A percentile compares a stretch with the other conserved stretches of the same genome.
Conservation (phyloP, 805 yeast species). For the Candida endomychidarum region DNA sequence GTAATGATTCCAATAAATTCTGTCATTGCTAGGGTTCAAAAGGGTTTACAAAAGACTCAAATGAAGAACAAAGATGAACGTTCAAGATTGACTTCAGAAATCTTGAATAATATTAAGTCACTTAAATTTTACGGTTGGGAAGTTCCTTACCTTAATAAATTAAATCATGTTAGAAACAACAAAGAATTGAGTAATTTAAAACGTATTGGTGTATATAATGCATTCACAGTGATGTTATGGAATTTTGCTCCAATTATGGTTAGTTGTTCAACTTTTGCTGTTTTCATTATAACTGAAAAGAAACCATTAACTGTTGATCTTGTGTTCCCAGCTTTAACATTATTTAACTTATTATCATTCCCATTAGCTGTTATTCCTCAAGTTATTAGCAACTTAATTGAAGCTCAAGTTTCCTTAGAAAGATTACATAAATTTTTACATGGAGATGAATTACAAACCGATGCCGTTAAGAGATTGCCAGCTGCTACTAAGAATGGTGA, state of each 20-base stretch:
- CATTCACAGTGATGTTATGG: slow-evolving; percentile 75
- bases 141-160: slow-evolving; percentile 69
- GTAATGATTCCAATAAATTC: slow-evolving; percentile 81
- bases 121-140: slow-evolving; percentile 97
- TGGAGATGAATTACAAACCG: slow-evolving; percentile 78
- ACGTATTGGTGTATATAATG: slow-evolving; percentile 69
- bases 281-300: slow-evolving; percentile 61
- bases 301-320: slow-evolving; percentile 81
- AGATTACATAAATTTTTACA: slow-evolving; percentile 75
- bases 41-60: slow-evolving; percentile 73
- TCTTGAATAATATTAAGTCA: slow-evolving; percentile 87
- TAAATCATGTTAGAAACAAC: slow-evolving; percentile 82
- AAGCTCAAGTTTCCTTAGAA: slow-evolving; percentile 78
- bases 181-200: slow-evolving; percentile 77
- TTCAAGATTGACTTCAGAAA: slow-evolving; percentile 84
- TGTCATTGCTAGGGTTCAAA: slow-evolving; percentile 63
- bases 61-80: slow-evolving; percentile 92
- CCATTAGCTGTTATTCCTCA: slow-evolving; percentile 92
- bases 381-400: slow-evolving; percentile 82
- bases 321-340: slow-evolving; percentile 86
- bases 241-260: slow-evolving; percentile 86
- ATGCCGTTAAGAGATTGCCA: slow-evolving; percentile 60
- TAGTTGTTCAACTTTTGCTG: slow-evolving; percentile 84
- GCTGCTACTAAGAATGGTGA: slow-evolving; percentile 61
- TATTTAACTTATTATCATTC: slow-evolving; percentile 85